Evolutionary conservation across 139 green algal genomes (phyloP).

Genomic region (Astrephomene gubernaculifera): DNA sequence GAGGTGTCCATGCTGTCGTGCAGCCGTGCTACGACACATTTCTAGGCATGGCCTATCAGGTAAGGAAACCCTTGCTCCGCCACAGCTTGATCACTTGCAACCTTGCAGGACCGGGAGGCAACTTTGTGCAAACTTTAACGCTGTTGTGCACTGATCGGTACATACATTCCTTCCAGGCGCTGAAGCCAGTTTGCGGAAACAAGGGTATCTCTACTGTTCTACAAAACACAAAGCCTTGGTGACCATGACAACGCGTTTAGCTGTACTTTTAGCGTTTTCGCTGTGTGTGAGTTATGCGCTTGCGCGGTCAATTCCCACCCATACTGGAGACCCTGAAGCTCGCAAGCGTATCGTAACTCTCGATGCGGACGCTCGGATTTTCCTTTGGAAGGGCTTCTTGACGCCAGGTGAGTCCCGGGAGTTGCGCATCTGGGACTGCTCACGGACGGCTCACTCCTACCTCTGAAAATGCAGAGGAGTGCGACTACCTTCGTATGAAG

Average conservation of each 20-base stretch:
- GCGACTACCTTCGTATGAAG: constrained; percentile 54
- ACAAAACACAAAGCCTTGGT: no score
- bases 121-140: no score
- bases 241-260: neutral
- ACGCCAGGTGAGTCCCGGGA: constrained; percentile 21
- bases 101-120: no score
- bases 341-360: constrained; percentile 35
- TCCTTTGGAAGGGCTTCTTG: constrained; percentile 47
- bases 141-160: no score
- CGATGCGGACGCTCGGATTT: constrained; percentile 48
- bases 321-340: neutral
- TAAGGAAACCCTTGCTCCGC: no score
- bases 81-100: no score
- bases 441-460: neutral
- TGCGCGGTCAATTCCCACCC: constrained; percentile 13
- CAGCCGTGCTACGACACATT: no score
- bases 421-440: neutral
- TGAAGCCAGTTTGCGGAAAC: no score
- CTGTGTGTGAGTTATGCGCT: neutral
- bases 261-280: neutral
- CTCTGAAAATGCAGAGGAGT: constrained; percentile 45
- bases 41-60: no score
- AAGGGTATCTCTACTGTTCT: no score
- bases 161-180: no score
- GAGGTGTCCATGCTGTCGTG: no score